These are phyloP conservation scores for Trifolium dubium DNA, from an alignment of 306 rosid species.

Conservation along the genomic window DNA sequence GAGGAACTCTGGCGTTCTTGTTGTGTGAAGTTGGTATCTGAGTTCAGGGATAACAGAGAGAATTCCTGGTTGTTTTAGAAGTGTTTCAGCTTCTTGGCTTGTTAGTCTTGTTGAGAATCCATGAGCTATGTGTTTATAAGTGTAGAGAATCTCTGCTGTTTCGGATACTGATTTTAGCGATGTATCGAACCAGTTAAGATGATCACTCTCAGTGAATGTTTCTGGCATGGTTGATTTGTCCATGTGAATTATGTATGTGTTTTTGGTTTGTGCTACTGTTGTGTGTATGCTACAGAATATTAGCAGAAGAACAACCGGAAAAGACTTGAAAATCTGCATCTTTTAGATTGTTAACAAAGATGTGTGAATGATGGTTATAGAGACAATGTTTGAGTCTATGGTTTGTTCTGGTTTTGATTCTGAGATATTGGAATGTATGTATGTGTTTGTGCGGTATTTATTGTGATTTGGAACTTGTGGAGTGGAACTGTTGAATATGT, in stretches of 20 bases:
- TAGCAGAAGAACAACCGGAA: conserved; percentile 46
- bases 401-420: conserved; percentile 8
- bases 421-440: background rate
- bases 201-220: conserved; percentile 57
- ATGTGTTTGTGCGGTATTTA: conserved; percentile 38
- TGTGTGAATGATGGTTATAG: background rate
- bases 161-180: conserved; percentile 74
- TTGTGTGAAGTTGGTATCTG: conserved; percentile 82
- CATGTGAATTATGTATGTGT: conserved; percentile 81
- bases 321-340: conserved; percentile 26
- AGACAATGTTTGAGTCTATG: background rate
- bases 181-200: conserved; percentile 71
- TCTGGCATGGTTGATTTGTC: conserved; percentile 78
- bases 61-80: conserved; percentile 64
- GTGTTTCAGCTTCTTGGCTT: conserved; percentile 60
- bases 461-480: conserved; percentile 26
- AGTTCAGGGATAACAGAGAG: conserved; percentile 67
- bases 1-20: conserved; percentile 84
- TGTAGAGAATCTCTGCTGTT: conserved; percentile 77
- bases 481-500: background rate
- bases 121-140: conserved; percentile 66
- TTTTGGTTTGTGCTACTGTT: conserved; percentile 45
- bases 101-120: conserved; percentile 87
- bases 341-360: background rate
- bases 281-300: conserved; percentile 10